Conservation (phyloP, 768 basidiomycete genomes). For the Lentinula detonsa region DNA sequence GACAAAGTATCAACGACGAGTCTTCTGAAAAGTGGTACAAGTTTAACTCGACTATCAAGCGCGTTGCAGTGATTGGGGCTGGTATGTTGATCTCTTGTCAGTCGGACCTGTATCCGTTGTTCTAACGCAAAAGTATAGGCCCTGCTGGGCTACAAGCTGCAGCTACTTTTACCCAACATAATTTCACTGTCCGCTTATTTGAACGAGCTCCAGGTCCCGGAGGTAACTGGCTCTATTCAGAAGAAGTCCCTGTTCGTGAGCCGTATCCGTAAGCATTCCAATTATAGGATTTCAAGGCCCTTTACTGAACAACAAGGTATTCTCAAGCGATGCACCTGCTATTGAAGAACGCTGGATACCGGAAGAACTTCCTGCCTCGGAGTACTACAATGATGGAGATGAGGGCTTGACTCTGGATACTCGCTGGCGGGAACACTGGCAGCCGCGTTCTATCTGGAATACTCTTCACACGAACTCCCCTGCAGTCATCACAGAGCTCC, state of each 20-base stretch:
- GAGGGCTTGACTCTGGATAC: slow-evolving; percentile 8
- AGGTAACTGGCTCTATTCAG: slow-evolving; percentile 16
- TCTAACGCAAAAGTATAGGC: neutral
- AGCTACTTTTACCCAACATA: neutral
- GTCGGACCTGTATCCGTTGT: neutral
- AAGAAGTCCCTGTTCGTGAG: slow-evolving; percentile 13
- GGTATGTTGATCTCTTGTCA: neutral
- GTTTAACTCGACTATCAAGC: slow-evolving; percentile 7
- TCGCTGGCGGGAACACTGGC: slow-evolving; percentile 16
- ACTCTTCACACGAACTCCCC: slow-evolving; percentile 12
- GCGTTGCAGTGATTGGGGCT: slow-evolving; percentile 7
- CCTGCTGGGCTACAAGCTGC: slow-evolving; percentile 13
- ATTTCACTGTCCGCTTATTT: slow-evolving; percentile 14
- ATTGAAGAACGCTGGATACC: slow-evolving; percentile 5
- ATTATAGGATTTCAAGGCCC: neutral
- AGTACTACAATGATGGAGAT: slow-evolving; percentile 12
- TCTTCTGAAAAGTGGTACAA: neutral
- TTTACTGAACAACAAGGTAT: neutral
- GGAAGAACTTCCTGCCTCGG: slow-evolving; percentile 7
- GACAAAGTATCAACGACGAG: neutral
- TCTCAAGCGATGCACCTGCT: slow-evolving; percentile 1
- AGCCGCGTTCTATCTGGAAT: slow-evolving; percentile 14
- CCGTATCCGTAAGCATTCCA: slow-evolving; percentile 12
- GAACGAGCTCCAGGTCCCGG: slow-evolving; percentile 16
- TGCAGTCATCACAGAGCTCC: slow-evolving; percentile 16